Percentiles rank a stretch among this genome's conserved stretches.
Conservation (phyloP, 345 rosid species). For the Acer campestre region DNA sequence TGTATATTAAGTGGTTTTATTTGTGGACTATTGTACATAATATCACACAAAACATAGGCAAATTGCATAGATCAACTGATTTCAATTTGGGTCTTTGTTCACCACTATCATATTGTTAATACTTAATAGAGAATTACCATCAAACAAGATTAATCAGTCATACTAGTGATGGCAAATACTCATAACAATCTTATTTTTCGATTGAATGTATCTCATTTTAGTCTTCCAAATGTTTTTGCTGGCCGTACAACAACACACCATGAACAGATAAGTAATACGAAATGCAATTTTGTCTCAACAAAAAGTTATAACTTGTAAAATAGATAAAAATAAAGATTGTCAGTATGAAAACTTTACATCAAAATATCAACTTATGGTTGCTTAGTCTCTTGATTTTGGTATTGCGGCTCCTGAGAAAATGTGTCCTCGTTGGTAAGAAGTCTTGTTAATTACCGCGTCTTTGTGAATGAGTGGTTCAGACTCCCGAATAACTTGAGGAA, state of each 20-base stretch:
- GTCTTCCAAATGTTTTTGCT: neutral
- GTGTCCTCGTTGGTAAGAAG: conserved; percentile 43
- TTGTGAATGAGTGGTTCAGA: conserved; percentile 62
- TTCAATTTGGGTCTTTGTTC: neutral
- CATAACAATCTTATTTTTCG: neutral
- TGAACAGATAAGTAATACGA: neutral
- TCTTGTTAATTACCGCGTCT: conserved; percentile 37
- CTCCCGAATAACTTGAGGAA: conserved; percentile 37
- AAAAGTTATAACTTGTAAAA: neutral
- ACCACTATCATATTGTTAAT: neutral
- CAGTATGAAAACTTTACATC: neutral
- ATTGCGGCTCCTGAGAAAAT: conserved; percentile 42
- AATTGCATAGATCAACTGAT: neutral
- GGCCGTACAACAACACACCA: neutral
- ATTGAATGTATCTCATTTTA: neutral
- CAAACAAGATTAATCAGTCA: neutral
- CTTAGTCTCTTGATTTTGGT: conserved; percentile 46
- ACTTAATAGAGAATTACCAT: too few relatives aligned
- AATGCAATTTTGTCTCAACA: neutral
- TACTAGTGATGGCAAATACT: neutral
- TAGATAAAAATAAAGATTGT: neutral
- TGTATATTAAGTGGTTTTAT: too few relatives aligned
- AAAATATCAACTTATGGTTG: neutral
- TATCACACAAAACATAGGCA: too few relatives aligned
- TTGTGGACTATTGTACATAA: too few relatives aligned